Evolutionary conservation across 2,329 filamentous ascomycete genomes (phyloP).

Genomic region (Aspergillus transmontanensis): DNA sequence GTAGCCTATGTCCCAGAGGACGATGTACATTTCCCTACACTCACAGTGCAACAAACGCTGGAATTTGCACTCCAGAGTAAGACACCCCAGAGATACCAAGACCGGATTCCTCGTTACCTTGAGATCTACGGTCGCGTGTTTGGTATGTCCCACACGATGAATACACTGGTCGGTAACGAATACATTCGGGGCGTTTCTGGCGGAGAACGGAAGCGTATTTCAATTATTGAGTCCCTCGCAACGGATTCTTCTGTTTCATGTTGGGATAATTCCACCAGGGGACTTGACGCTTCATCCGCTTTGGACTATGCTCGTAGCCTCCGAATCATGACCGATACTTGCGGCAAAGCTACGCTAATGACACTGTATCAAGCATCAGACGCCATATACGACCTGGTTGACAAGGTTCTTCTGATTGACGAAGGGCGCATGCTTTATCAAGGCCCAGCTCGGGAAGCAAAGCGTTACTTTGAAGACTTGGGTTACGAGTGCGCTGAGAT

Average conservation of each 20-base stretch:
- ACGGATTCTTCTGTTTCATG: slow-evolving; percentile 69
- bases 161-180: slow-evolving; percentile 65
- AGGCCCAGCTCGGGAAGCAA: slow-evolving; percentile 59
- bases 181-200: slow-evolving; percentile 66
- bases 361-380: slow-evolving; percentile 70
- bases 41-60: slow-evolving; percentile 73
- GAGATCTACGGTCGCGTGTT: slow-evolving; percentile 72
- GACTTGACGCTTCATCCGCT: slow-evolving; percentile 72
- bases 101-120: slow-evolving; percentile 65
- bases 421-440: slow-evolving; percentile 66
- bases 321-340: slow-evolving; percentile 70
- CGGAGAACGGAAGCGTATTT: slow-evolving; percentile 74
- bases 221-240: slow-evolving; percentile 71
- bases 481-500: slow-evolving; percentile 60
- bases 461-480: slow-evolving; percentile 63
- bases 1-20: slow-evolving; percentile 74
- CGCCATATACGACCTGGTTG: slow-evolving; percentile 67
- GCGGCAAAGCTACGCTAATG: slow-evolving; percentile 65
- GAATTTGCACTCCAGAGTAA: slow-evolving; percentile 71
- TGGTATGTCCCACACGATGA: slow-evolving; percentile 69
- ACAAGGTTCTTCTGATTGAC: slow-evolving; percentile 75
- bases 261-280: slow-evolving; percentile 76
- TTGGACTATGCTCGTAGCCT: slow-evolving; percentile 70
- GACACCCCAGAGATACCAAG: slow-evolving; percentile 63
- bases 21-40: slow-evolving; percentile 68